Conservation (phyloP, 2,329 filamentous ascomycete species). For the Penicillium sclerotiorum region DNA sequence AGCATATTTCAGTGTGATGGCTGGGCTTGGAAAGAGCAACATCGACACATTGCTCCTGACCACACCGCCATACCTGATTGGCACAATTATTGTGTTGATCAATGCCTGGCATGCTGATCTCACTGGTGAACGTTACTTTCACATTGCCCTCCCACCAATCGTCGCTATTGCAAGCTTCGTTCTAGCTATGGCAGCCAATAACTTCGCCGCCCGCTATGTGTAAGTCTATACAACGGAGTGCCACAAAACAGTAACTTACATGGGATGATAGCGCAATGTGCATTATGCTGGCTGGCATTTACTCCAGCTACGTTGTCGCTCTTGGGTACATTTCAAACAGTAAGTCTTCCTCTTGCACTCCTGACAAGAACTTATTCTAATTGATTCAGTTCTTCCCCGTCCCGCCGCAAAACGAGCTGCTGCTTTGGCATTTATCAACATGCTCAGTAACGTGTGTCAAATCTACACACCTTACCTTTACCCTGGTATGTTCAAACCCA, state of each 20-base stretch:
- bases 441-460: slow-evolving; percentile 18
- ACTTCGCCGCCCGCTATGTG: slow-evolving; percentile 17
- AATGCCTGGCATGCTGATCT: slow-evolving; percentile 17
- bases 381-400: slow-evolving; percentile 12
- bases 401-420: slow-evolving; percentile 18
- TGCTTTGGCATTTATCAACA: slow-evolving; percentile 16
- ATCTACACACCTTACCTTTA: slow-evolving; percentile 21
- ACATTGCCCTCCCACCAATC: slow-evolving; percentile 13
- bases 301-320: slow-evolving; percentile 15
- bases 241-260: background rate
- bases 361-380: background rate
- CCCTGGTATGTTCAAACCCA: slow-evolving; percentile 11
- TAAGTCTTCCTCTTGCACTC: background rate
- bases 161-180: slow-evolving; percentile 12
- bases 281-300: slow-evolving; percentile 15
- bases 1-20: slow-evolving; percentile 14
- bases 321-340: slow-evolving; percentile 16
- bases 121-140: slow-evolving; percentile 15
- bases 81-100: slow-evolving; percentile 12
- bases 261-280: slow-evolving; percentile 15
- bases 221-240: background rate
- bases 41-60: slow-evolving; percentile 14
- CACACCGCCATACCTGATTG: slow-evolving; percentile 15
- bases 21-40: slow-evolving; percentile 14
- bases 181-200: slow-evolving; percentile 11